Base-by-base conservation (phyloP, 164 flowering plant genomes). In the Dillenia suffruticosa region DNA sequence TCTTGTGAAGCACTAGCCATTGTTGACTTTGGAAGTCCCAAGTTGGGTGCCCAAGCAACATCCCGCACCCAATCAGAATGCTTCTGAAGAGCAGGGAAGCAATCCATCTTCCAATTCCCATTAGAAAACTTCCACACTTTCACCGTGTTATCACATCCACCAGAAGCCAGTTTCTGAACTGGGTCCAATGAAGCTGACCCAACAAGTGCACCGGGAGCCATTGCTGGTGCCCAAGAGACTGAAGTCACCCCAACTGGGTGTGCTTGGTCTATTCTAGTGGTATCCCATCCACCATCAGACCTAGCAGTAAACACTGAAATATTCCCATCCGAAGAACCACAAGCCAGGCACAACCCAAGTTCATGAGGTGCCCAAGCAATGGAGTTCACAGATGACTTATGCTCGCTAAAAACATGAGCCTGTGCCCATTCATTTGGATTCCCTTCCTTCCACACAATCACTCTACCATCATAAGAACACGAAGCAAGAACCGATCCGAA, bases 221-320 rank as follows among this genome's bases (percentile, higher is more conserved):
- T 68, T 1, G 84, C 49, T 6, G 84, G 82, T 16, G 82, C 82
- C 84, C 84, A 81, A 15, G 84, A 78, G 49, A 81, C 82, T 1
- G 84, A 81, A 52, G 85, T 78, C 1, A 81, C 85, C 9, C 85
- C 85, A n/a, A 78, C 77, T 10, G 79, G 81, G 50, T 81, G 85
- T 9, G 81, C 85, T 56, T 76, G 79, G n/a, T 74, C 81, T 40
- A 81, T 81, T 55, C 64, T 58, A 2, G 74, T 56, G 9, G 72
- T 70, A 46, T 81, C 85, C 85, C 85, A 81, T 26, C 72, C 71
- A 44, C 82, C 82, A 61, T 81, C 81, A 53, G 79, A 52, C 44
- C 82, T 61, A 15, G 75, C 85, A 14, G 82, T 72, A 47, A 57
- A 67, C n/a, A 81, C 72, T 3, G 82, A 81, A 63, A 81, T 81